A percentile compares a stretch with the other conserved stretches of the same genome.
Evolutionary conservation across 306 rosid genomes (phyloP).

Genomic region (Echinosophora koreensis): DNA sequence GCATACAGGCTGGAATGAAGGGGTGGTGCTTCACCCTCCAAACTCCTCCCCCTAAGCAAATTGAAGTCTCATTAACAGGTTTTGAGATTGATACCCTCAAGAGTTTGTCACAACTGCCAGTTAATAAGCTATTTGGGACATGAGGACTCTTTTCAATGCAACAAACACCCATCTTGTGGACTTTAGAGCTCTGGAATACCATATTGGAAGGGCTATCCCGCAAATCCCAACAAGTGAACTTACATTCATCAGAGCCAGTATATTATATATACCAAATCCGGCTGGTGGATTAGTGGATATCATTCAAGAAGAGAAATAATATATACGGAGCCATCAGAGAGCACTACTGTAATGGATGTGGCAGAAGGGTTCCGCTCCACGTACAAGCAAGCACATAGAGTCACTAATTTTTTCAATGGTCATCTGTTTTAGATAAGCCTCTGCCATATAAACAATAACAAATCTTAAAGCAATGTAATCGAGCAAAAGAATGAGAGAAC

Average conservation of each 20-base stretch:
- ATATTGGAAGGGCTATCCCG: constrained; percentile 67
- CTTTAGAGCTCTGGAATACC: constrained; percentile 76
- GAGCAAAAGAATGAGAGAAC: constrained; percentile 16
- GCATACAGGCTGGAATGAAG: constrained; percentile 82
- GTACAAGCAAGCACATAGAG: constrained; percentile 84
- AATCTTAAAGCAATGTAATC: constrained; percentile 1
- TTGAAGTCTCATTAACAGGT: constrained; percentile 72
- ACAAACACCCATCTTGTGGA: constrained; percentile 87
- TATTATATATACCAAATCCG: too few relatives aligned
- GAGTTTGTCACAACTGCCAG: constrained; percentile 84
- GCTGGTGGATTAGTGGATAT: too few relatives aligned
- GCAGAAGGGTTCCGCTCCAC: constrained; percentile 88
- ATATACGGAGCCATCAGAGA: constrained; percentile 78
- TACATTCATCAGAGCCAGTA: too few relatives aligned
- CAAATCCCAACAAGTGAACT: too few relatives aligned
- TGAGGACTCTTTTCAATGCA: constrained; percentile 76
- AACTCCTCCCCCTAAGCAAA: constrained; percentile 88
- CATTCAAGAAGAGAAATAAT: constrained; percentile 64
- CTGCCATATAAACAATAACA: constrained; percentile 55
- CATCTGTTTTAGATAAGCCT: constrained; percentile 59
- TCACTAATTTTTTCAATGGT: constrained; percentile 62
- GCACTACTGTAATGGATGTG: constrained; percentile 74
- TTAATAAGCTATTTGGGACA: constrained; percentile 65
- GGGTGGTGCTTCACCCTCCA: constrained; percentile 94
- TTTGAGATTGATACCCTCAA: constrained; percentile 73